Evolutionary conservation across 2,329 filamentous ascomycete species (phyloP).

Genomic region (Ceratocystis smalleyi): DNA sequence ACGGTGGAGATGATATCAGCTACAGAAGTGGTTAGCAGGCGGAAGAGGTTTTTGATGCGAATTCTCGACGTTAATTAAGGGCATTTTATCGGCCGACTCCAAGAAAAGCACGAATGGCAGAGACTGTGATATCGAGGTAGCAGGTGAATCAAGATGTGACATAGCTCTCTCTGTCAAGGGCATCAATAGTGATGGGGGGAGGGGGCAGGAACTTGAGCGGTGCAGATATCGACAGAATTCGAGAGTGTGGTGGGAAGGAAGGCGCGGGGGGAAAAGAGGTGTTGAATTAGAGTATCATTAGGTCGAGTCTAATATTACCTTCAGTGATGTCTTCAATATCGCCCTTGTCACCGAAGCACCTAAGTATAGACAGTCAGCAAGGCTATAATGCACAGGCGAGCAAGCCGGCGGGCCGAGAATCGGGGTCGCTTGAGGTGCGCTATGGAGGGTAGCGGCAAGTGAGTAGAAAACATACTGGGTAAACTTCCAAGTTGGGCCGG

Average conservation of each 20-base stretch:
- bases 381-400: background rate
- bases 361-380: conserved; percentile 27
- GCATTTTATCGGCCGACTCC: background rate
- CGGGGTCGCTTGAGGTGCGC: background rate
- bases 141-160: background rate
- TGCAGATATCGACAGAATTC: background rate
- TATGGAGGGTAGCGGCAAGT: background rate
- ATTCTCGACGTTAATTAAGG: background rate
- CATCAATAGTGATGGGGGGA: background rate
- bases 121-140: background rate
- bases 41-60: background rate
- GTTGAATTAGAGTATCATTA: background rate
- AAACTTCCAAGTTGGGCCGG: conserved; percentile 97
- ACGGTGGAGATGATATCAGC: conserved; percentile 86
- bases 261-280: conserved; percentile 4
- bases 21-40: conserved; percentile 23
- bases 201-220: background rate
- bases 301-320: conserved; percentile 38
- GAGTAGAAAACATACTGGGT: conserved; percentile 60
- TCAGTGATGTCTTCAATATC: conserved; percentile 98
- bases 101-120: background rate
- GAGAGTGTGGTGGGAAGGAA: background rate
- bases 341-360: conserved; percentile 98
- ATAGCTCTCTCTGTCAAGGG: background rate
- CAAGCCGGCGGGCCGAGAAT: background rate